These are phyloP conservation scores for Cladosporium halotolerans DNA, from an alignment of 2,329 filamentous ascomycete species.

Conservation along the genomic window DNA sequence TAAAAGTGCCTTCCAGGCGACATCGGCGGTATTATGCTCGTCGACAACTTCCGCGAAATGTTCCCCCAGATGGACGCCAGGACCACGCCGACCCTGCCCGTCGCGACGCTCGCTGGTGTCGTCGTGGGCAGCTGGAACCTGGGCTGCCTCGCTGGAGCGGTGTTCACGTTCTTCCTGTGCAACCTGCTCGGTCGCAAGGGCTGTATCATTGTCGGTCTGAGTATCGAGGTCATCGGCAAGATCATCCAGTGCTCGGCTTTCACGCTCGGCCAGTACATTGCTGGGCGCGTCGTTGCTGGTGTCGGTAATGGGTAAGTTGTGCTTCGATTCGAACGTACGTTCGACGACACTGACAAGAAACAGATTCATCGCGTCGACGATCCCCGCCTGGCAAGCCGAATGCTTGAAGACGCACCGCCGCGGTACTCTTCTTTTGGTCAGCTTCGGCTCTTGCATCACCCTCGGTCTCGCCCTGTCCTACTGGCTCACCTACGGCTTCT, in stretches of 20 bases:
- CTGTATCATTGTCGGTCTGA: conserved; percentile 7
- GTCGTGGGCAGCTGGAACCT: conserved; percentile 25
- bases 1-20: conserved; percentile 22
- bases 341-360: background rate
- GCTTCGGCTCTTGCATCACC: conserved; percentile 43
- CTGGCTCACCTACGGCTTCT: conserved; percentile 40
- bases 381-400: conserved; percentile 46
- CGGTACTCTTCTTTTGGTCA: conserved; percentile 42
- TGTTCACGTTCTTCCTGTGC: conserved; percentile 10
- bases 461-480: conserved; percentile 43
- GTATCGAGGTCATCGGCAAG: conserved; percentile 44
- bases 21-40: conserved; percentile 53
- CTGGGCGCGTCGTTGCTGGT: conserved; percentile 46
- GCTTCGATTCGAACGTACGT: conserved; percentile 17
- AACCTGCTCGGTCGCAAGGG: conserved; percentile 7
- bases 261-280: conserved; percentile 37
- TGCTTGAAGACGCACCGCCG: conserved; percentile 44
- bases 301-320: conserved; percentile 37
- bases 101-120: conserved; percentile 36
- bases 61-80: conserved; percentile 39
- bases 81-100: conserved; percentile 27
- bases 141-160: conserved; percentile 10
- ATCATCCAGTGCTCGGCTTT: conserved; percentile 43
- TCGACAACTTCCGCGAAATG: conserved; percentile 51
- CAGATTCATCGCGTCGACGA: conserved; percentile 42